Evolutionary conservation across 2,329 filamentous ascomycete species (phyloP).

Genomic region (Microcera coccophila): DNA sequence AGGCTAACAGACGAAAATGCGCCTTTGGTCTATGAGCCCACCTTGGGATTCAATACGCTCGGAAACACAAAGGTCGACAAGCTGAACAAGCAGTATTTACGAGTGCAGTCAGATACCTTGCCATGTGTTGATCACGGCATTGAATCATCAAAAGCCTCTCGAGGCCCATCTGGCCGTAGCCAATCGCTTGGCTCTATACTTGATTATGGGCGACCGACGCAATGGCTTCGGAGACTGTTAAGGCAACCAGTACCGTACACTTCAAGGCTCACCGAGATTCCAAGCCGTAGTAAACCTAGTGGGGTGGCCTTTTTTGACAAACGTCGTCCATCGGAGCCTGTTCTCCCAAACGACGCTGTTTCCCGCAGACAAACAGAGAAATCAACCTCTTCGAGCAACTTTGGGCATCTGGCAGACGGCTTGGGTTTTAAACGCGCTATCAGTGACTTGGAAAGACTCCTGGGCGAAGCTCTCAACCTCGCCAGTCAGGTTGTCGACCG

Average conservation of each 20-base stretch:
- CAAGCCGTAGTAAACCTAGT: slow-evolving; percentile 9
- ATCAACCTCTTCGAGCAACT: slow-evolving; percentile 17
- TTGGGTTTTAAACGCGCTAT: slow-evolving; percentile 35
- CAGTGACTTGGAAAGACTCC: slow-evolving; percentile 43
- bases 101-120: slow-evolving; percentile 6
- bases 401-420: slow-evolving; percentile 24
- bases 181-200: slow-evolving; percentile 28
- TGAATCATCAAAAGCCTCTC: slow-evolving; percentile 2
- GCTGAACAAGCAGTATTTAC: slow-evolving; percentile 1
- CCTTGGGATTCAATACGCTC: too few relatives aligned
- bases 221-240: slow-evolving; percentile 34
- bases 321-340: slow-evolving; percentile 22
- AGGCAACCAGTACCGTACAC: slow-evolving; percentile 23
- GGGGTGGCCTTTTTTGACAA: slow-evolving; percentile 11
- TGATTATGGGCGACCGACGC: slow-evolving; percentile 31
- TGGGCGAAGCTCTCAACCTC: slow-evolving; percentile 44
- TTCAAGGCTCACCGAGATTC: slow-evolving; percentile 28
- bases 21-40: background rate
- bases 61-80: background rate
- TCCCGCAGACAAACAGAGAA: slow-evolving; percentile 16
- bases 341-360: slow-evolving; percentile 12
- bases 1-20: background rate
- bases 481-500: slow-evolving; percentile 39
- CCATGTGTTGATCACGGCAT: slow-evolving; percentile 2
- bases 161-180: slow-evolving; percentile 15